Evolutionary conservation across 768 basidiomycete species (phyloP).

Genomic region (Leccinum fibrillosum): DNA sequence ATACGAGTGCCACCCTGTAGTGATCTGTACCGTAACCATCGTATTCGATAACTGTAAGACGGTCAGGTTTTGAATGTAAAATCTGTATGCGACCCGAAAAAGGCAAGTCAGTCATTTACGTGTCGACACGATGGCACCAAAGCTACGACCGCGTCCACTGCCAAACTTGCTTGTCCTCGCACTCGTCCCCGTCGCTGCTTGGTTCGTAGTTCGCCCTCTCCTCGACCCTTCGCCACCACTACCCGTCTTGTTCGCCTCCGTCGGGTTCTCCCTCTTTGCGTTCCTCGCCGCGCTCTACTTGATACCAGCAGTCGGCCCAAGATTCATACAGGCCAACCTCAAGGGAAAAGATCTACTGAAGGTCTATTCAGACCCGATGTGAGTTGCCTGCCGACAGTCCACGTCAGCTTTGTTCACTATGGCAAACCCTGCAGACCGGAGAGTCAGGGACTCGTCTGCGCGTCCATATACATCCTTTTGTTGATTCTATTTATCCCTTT

Average conservation of each 20-base stretch:
- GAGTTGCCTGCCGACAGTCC: slow-evolving; percentile 21
- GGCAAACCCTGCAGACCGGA: slow-evolving; percentile 68
- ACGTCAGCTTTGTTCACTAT: neutral
- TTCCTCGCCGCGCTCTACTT: slow-evolving; percentile 73
- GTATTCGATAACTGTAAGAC: slow-evolving; percentile 56
- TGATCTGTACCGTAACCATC: slow-evolving; percentile 60
- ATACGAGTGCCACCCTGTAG: slow-evolving; percentile 75
- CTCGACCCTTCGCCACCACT: slow-evolving; percentile 66
- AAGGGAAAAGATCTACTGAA: slow-evolving; percentile 89
- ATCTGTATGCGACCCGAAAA: neutral
- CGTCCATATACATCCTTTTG: slow-evolving; percentile 81
- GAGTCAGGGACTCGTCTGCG: slow-evolving; percentile 88
- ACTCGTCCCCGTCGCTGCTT: slow-evolving; percentile 63
- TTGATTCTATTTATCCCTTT: slow-evolving; percentile 95
- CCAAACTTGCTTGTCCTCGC: slow-evolving; percentile 51
- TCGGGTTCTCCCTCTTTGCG: slow-evolving; percentile 84
- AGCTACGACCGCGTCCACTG: slow-evolving; percentile 44
- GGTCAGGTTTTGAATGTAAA: neutral
- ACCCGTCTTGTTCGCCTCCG: slow-evolving; percentile 70
- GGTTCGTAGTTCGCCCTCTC: slow-evolving; percentile 72
- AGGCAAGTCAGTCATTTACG: slow-evolving; percentile 9
- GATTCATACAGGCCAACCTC: slow-evolving; percentile 78
- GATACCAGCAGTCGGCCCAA: slow-evolving; percentile 78
- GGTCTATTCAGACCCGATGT: slow-evolving; percentile 70
- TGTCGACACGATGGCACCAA: slow-evolving; percentile 20